Percentiles rank a stretch among this genome's conserved stretches.
These are phyloP conservation scores for Hyaloscypha finlandica DNA, from an alignment of 495 filamentous ascomycete genomes.

Conservation along the genomic window DNA sequence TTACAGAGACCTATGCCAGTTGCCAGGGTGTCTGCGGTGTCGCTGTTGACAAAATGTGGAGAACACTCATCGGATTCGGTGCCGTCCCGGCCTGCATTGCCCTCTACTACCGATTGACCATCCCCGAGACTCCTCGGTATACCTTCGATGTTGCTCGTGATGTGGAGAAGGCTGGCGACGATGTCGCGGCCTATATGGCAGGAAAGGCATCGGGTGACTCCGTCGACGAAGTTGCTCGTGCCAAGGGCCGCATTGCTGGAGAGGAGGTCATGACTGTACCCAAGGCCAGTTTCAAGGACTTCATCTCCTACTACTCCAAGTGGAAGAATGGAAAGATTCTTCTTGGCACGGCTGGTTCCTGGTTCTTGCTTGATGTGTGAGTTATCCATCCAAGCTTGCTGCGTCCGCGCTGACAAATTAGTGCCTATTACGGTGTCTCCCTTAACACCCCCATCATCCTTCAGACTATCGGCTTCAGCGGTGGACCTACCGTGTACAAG, in stretches of 20 bases:
- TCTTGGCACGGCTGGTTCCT: conserved; percentile 75
- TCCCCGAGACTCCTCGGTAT: conserved; percentile 77
- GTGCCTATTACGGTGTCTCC: conserved; percentile 36
- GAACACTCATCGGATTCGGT: conserved; percentile 52
- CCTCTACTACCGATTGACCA: conserved; percentile 79
- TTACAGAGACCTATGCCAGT: conserved; percentile 44
- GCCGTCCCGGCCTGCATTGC: conserved; percentile 76
- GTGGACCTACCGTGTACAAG: conserved; percentile 58
- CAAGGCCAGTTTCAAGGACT: conserved; percentile 67
- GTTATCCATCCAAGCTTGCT: conserved; percentile 3
- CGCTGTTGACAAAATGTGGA: conserved; percentile 86
- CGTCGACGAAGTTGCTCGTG: conserved; percentile 57
- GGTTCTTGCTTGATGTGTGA: conserved; percentile 64
- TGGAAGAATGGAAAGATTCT: conserved; percentile 70
- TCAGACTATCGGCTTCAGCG: conserved; percentile 66
- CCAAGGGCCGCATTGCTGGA: conserved; percentile 4
- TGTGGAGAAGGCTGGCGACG: conserved; percentile 61
- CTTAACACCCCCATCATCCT: conserved; percentile 75
- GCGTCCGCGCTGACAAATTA: conserved; percentile 31
- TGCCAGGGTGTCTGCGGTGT: conserved; percentile 67
- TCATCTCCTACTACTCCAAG: conserved; percentile 61
- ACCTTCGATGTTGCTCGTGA: conserved; percentile 64
- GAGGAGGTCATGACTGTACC: conserved; percentile 37
- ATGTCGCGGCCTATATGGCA: conserved; percentile 65
- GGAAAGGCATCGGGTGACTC: conserved; percentile 59